Percentiles rank a stretch among this genome's conserved stretches.
Conservation (phyloP, 2,329 filamentous ascomycete species). For the Exophiala mesophila region DNA sequence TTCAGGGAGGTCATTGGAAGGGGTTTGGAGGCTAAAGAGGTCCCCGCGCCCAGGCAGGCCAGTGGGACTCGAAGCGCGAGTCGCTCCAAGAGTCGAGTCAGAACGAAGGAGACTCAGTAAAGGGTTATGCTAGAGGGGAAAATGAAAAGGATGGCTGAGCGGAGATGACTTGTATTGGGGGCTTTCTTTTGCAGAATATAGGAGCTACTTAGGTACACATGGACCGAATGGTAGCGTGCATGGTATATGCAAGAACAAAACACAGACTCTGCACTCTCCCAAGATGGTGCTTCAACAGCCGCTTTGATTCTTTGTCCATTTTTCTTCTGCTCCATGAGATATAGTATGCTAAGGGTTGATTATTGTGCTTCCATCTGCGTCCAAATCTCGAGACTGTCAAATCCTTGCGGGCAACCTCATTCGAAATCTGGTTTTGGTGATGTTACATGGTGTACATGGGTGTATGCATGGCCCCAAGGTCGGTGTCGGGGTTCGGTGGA, state of each 20-base stretch:
- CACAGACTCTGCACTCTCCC: not conserved
- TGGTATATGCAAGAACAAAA: not conserved
- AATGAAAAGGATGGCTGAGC: not conserved
- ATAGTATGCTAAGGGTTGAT: too few relatives aligned
- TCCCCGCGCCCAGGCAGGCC: slow-evolving; percentile 2
- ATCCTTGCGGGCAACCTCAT: too few relatives aligned
- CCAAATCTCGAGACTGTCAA: too few relatives aligned
- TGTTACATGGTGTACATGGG: slow-evolving; percentile 23
- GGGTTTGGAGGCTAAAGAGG: slow-evolving; percentile 32
- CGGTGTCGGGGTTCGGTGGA: too few relatives aligned
- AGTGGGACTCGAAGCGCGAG: slow-evolving; percentile 3
- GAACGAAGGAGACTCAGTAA: slow-evolving; percentile 1
- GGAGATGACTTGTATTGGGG: slow-evolving; percentile 1
- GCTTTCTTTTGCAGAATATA: not conserved
- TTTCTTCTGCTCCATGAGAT: too few relatives aligned
- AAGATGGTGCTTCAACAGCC: not conserved
- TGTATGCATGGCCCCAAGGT: too few relatives aligned
- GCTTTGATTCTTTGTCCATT: not conserved
- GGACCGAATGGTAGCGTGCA: too few relatives aligned
- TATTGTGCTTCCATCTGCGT: too few relatives aligned
- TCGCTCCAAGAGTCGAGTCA: slow-evolving; percentile 15
- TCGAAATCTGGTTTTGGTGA: too few relatives aligned
- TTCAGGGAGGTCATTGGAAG: slow-evolving; percentile 76
- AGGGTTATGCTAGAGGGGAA: too few relatives aligned
- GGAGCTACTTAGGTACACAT: not conserved